Conservation (phyloP, 1,284 basidiomycete genomes). For the Gomphus bonarii region DNA sequence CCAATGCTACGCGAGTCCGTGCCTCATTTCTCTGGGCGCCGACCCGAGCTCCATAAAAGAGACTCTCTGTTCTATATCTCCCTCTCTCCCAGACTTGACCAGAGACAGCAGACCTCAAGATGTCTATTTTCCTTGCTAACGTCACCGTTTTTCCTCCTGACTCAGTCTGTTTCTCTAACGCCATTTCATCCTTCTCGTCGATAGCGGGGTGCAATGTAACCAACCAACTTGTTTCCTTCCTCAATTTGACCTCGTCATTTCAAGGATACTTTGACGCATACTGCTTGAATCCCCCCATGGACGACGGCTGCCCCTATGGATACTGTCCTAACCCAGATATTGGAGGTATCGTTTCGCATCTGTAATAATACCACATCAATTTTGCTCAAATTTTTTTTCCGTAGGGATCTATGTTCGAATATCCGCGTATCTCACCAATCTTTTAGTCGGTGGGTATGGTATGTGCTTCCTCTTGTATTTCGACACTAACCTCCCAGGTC, state of each 20-base stretch:
- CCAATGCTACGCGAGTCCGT: too few relatives aligned
- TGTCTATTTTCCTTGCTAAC: too few relatives aligned
- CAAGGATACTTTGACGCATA: slow-evolving; percentile 6
- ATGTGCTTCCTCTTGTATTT: background rate
- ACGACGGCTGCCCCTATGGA: slow-evolving; percentile 13
- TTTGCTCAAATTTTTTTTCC: background rate
- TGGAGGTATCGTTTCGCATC: background rate
- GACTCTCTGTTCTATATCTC: too few relatives aligned
- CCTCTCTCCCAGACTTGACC: too few relatives aligned
- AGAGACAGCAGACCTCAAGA: too few relatives aligned
- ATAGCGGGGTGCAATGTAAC: background rate
- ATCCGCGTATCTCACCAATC: slow-evolving; percentile 11
- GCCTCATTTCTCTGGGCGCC: too few relatives aligned
- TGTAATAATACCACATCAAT: background rate
- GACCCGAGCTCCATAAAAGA: too few relatives aligned
- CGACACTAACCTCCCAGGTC: background rate
- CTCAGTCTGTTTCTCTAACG: too few relatives aligned
- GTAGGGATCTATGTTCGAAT: slow-evolving; percentile 3
- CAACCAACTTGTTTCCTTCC: slow-evolving; percentile 4
- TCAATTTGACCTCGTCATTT: slow-evolving; percentile 8
- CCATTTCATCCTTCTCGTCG: background rate
- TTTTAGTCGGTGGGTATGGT: slow-evolving; percentile 8
- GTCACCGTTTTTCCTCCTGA: too few relatives aligned
- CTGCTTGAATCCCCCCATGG: slow-evolving; percentile 11
- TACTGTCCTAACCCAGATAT: slow-evolving; percentile 14